Evolutionary conservation across 441 rosid genomes (phyloP).

Genomic region (Jatropha podagrica): DNA sequence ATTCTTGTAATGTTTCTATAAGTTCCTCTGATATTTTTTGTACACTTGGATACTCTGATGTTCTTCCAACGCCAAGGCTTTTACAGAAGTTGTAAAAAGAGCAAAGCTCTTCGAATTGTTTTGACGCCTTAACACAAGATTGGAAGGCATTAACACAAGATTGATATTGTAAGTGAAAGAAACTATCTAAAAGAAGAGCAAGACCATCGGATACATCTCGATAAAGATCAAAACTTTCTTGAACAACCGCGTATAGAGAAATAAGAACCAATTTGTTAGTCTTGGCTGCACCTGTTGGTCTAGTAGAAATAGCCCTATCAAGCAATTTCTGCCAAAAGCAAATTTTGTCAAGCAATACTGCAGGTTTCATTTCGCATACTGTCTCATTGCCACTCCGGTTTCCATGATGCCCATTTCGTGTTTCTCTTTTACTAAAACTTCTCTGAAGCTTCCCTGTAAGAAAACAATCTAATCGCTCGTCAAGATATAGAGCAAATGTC

Average conservation of each 20-base stretch:
- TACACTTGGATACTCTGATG: constrained; percentile 76
- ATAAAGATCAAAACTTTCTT: constrained; percentile 82
- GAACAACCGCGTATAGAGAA: constrained; percentile 50
- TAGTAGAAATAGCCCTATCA: constrained; percentile 61
- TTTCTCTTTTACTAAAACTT: constrained; percentile 36
- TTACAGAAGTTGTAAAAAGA: constrained; percentile 57
- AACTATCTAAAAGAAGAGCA: constrained; percentile 60
- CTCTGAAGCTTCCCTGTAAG: constrained; percentile 66
- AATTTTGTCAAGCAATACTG: constrained; percentile 57
- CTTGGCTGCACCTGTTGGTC: constrained; percentile 67
- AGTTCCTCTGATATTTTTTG: constrained; percentile 74
- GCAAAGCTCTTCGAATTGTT: constrained; percentile 65
- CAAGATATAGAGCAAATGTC: constrained; percentile 63
- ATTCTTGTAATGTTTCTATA: constrained; percentile 67
- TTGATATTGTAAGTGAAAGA: constrained; percentile 70
- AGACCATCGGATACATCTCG: constrained; percentile 69
- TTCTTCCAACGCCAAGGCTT: constrained; percentile 55
- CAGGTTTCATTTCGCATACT: constrained; percentile 64
- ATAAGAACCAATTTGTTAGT: constrained; percentile 48
- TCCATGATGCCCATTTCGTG: constrained; percentile 19
- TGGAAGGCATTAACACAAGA: constrained; percentile 66
- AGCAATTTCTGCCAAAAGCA: constrained; percentile 73
- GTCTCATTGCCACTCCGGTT: constrained; percentile 29
- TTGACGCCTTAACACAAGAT: constrained; percentile 61
- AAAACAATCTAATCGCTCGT: constrained; percentile 73